Conservation (phyloP, 306 rosid genomes). For the Glycine tomentella region DNA sequence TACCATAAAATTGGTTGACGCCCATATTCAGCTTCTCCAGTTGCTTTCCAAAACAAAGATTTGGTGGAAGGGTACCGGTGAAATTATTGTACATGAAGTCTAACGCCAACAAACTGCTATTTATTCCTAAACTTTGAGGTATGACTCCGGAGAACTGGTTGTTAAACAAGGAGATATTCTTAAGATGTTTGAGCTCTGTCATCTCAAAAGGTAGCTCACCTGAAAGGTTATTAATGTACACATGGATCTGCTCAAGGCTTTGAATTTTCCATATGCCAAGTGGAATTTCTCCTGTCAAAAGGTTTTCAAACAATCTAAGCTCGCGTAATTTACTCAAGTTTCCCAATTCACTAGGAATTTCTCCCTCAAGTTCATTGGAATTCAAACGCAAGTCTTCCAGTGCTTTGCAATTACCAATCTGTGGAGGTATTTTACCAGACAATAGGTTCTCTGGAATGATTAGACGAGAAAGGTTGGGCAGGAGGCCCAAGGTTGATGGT, state of each 20-base stretch:
- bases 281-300: conserved; percentile 75
- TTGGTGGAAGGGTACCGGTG: conserved; percentile 71
- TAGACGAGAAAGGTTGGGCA: conserved; percentile 49
- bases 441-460: conserved; percentile 58
- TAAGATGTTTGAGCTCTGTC: conserved; percentile 68
- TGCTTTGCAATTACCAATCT: conserved; percentile 73
- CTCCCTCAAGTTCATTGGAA: conserved; percentile 69
- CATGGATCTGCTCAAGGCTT: conserved; percentile 60
- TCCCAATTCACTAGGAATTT: conserved; percentile 81
- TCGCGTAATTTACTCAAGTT: conserved; percentile 56
- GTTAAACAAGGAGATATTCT: conserved; percentile 62
- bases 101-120: conserved; percentile 67
- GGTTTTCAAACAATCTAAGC: conserved; percentile 60
- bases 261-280: conserved; percentile 79
- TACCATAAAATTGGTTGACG: conserved; percentile 64
- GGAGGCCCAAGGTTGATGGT: conserved; percentile 69
- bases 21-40: conserved; percentile 60
- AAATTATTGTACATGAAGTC: conserved; percentile 71
- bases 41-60: conserved; percentile 75
- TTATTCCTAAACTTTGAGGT: conserved; percentile 76
- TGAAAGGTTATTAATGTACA: conserved; percentile 68
- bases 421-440: conserved; percentile 74
- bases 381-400: conserved; percentile 56
- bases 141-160: conserved; percentile 76
- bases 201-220: conserved; percentile 76